Percentiles rank a stretch among this genome's conserved stretches.
Conservation (phyloP, 192 early-diverging fungal genomes). For the Funneliformis mosseae region DNA sequence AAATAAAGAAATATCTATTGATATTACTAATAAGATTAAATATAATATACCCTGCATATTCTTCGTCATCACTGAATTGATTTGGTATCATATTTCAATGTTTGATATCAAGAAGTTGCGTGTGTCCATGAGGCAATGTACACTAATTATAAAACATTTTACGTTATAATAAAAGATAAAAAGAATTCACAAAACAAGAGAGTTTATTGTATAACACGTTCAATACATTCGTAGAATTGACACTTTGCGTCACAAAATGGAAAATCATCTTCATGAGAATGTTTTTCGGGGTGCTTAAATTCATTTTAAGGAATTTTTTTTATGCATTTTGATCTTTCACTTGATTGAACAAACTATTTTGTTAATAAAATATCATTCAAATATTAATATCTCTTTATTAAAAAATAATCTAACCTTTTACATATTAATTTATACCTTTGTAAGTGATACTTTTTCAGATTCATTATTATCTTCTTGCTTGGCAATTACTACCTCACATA, state of each 20-base stretch:
- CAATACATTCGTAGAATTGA: slow-evolving; percentile 23
- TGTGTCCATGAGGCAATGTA: slow-evolving; percentile 12
- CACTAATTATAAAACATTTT: not conserved
- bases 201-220: not conserved
- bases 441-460: not conserved
- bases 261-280: slow-evolving; percentile 10
- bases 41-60: slow-evolving; percentile 15
- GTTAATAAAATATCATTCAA: too few species aligned
- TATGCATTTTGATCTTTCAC: not conserved
- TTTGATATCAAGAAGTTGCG: not conserved
- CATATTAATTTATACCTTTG: not conserved
- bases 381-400: too few species aligned
- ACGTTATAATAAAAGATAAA: too few species aligned
- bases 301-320: slow-evolving; percentile 23
- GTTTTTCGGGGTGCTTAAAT: slow-evolving; percentile 13
- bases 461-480: not conserved
- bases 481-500: slow-evolving; percentile 25
- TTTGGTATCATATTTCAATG: slow-evolving; percentile 31
- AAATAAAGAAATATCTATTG: not conserved
- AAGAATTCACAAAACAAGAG: not conserved
- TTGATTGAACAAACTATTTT: slow-evolving; percentile 5
- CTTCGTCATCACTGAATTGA: slow-evolving; percentile 13
- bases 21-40: not conserved
- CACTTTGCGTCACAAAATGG: slow-evolving; percentile 24
- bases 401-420: too few species aligned